These are phyloP conservation scores for Schoenoplectus triqueter DNA, from an alignment of 202 grass and related monocot species.

Conservation along the genomic window DNA sequence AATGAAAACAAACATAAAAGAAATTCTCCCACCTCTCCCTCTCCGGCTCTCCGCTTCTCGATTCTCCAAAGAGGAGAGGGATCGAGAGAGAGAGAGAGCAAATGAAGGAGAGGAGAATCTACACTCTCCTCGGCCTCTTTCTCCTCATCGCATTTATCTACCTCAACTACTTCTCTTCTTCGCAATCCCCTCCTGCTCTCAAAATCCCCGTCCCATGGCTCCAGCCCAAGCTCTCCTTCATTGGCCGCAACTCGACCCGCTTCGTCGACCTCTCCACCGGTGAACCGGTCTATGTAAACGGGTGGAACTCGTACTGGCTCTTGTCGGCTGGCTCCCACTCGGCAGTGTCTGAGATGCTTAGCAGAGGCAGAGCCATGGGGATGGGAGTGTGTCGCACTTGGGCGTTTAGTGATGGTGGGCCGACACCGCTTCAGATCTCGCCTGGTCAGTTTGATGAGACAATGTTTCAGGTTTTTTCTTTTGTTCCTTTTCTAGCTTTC, in stretches of 20 bases:
- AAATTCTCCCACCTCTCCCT: background rate
- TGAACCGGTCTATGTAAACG: conserved; percentile 73
- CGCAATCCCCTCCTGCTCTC: conserved; percentile 32
- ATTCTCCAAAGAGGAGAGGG: too few species aligned
- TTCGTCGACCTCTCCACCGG: conserved; percentile 64
- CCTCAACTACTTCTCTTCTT: conserved; percentile 51
- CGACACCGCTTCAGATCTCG: conserved; percentile 79
- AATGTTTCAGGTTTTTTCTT: conserved; percentile 65
- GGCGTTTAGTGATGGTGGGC: conserved; percentile 77
- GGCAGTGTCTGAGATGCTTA: conserved; percentile 71
- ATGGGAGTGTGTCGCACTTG: conserved; percentile 82
- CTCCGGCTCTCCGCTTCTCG: too few species aligned
- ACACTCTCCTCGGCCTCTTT: conserved; percentile 58
- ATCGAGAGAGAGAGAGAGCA: background rate
- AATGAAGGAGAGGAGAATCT: conserved; percentile 61
- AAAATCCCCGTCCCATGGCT: conserved; percentile 84
- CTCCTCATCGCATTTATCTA: conserved; percentile 63
- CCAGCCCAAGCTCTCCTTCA: conserved; percentile 73
- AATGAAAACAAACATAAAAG: background rate
- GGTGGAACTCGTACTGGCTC: conserved; percentile 98
- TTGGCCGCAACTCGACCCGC: conserved; percentile 52
- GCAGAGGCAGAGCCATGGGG: conserved; percentile 68
- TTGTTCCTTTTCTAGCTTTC: background rate
- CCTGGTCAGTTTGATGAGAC: conserved; percentile 70
- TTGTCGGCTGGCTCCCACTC: conserved; percentile 48